phyloP scores from a whole-genome alignment of 345 rosid species.

The Dimocarpus longan region DNA sequence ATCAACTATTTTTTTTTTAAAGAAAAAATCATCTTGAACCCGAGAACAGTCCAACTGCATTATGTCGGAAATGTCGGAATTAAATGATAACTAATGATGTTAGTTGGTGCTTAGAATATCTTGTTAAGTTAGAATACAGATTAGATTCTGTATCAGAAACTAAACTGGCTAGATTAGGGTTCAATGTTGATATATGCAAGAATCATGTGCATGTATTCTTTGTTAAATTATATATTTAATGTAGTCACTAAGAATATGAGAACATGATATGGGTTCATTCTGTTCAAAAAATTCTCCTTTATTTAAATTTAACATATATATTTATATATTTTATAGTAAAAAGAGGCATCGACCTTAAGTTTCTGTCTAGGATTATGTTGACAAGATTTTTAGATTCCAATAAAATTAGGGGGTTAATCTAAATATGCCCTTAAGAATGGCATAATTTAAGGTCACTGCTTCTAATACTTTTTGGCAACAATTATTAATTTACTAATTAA shows the following conservation, averaged over 20 bases:
- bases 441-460: background rate
- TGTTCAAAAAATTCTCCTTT: background rate
- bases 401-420: background rate
- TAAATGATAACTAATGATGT: background rate
- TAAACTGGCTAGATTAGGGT: constrained; percentile 3
- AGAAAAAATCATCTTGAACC: background rate
- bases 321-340: background rate
- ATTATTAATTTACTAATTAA: background rate
- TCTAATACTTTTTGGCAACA: background rate
- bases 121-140: constrained; percentile 21
- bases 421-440: background rate
- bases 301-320: background rate
- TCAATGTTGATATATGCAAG: background rate
- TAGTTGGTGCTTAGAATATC: constrained; percentile 12
- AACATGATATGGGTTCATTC: constrained; percentile 11
- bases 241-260: constrained; percentile 1
- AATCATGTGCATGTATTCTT: constrained; percentile 13
- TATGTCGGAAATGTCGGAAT: constrained; percentile 16
- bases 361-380: constrained; percentile 12
- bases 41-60: constrained; percentile 12
- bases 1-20: background rate
- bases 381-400: background rate
- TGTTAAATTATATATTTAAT: background rate
- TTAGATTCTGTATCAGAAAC: constrained; percentile 29
- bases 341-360: background rate